Percentiles rank a stretch among this genome's conserved stretches.
phyloP scores from a whole-genome alignment of 2,329 filamentous ascomycete genomes.

The Paraconiothyrium sp. region DNA sequence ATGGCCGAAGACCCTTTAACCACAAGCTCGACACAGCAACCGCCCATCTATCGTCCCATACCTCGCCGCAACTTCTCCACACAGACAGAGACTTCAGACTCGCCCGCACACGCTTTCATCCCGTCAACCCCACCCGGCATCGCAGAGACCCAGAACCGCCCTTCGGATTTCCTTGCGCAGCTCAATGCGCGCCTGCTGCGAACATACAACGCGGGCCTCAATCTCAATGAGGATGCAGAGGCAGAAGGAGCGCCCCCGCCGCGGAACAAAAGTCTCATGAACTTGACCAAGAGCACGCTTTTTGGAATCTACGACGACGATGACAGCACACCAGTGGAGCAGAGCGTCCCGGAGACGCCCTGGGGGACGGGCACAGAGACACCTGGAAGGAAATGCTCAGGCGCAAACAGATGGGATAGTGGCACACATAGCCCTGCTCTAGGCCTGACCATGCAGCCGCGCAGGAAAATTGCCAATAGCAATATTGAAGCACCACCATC shows the following conservation, averaged over 20 bases:
- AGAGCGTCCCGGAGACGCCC: constrained; percentile 71
- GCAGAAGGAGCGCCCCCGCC: constrained; percentile 50
- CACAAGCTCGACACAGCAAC: constrained; percentile 30
- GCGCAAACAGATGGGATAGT: constrained; percentile 25
- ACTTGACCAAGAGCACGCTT: constrained; percentile 88
- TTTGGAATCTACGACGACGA: constrained; percentile 81
- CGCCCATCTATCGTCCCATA: constrained; percentile 50
- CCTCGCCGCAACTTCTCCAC: constrained; percentile 48
- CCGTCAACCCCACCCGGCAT: constrained; percentile 30
- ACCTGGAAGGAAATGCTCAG: constrained; percentile 53
- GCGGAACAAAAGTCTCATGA: constrained; percentile 80
- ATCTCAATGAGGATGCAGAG: constrained; percentile 26
- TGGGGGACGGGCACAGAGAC: constrained; percentile 83
- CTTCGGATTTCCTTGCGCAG: constrained; percentile 49
- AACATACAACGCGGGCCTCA: constrained; percentile 34
- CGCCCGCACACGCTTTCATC: constrained; percentile 34
- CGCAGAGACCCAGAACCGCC: constrained; percentile 32
- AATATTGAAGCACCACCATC: constrained; percentile 13
- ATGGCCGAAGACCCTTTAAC: constrained; percentile 43
- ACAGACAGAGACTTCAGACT: constrained; percentile 36
- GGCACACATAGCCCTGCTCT: constrained; percentile 37
- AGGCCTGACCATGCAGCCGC: constrained; percentile 36
- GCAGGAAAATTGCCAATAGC: constrained; percentile 21
- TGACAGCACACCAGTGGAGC: constrained; percentile 35
- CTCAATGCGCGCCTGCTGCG: constrained; percentile 47